Percentiles rank a stretch among this genome's conserved stretches.
Evolutionary conservation across 2,329 filamentous ascomycete genomes (phyloP).

Genomic region (Verticillium albo-atrum): DNA sequence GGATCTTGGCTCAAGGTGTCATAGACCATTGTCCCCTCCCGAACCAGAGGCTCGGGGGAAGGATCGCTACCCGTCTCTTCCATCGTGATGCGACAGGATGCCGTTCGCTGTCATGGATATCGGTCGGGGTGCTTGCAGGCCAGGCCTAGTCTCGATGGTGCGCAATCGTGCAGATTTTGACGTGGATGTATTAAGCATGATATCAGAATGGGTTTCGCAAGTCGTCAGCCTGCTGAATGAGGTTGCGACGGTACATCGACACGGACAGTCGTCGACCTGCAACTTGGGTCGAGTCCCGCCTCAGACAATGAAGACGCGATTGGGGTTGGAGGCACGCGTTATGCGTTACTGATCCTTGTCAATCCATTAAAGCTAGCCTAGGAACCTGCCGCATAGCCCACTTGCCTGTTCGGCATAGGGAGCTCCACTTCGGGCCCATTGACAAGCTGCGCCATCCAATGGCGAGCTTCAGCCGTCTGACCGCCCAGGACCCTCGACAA

Average conservation of each 20-base stretch:
- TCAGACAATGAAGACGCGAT: not conserved
- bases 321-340: not conserved
- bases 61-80: not conserved
- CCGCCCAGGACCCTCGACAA: constrained; percentile 5
- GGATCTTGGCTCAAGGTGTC: not conserved
- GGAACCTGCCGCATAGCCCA: not conserved
- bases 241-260: no score
- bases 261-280: not conserved
- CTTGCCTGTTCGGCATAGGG: not conserved
- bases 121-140: not conserved
- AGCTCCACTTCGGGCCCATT: not conserved
- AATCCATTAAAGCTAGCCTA: not conserved
- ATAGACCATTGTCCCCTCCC: not conserved
- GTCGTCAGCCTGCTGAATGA: no score
- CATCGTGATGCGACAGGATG: not conserved
- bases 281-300: not conserved
- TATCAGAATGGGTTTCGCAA: no score
- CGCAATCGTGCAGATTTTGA: no score
- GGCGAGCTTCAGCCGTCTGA: not conserved
- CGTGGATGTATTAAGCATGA: no score
- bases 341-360: not conserved
- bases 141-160: no score
- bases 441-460: not conserved
- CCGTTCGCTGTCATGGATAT: not conserved
- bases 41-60: not conserved